Base-by-base conservation (phyloP, 1,284 basidiomycete genomes). In the Puccinia brachypodii region DNA sequence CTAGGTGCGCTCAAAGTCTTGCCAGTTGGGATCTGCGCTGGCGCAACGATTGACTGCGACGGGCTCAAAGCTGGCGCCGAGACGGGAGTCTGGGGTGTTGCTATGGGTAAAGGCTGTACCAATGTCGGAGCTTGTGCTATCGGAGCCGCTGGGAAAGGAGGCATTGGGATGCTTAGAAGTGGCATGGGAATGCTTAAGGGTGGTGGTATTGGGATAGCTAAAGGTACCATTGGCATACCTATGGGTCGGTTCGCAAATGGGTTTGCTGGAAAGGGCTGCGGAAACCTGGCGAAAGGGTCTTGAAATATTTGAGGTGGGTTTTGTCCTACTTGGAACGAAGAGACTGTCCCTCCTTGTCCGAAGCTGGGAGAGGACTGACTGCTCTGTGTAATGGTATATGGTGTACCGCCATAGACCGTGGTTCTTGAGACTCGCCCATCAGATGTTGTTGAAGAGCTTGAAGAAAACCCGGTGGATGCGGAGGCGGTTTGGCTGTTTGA, bases 371-470 rank as follows among this genome's bases (percentile, higher is more conserved):
- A 31, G 28, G 69, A 36, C 14, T 33, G 50, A 28, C 44, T 72
- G 69, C 28, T 72, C 50, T 72, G 69, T 1, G 69, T 72, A 13
- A 72, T 38, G 3, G 69, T 72, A 72, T 72, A 72, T 22, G 69
- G 69, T 7, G 69, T 53, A 44, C 69, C 69, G 16, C 69, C 69
- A 44, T 50, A 72, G 0, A 72, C 50, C 16, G 69, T 72, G 7
- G 69, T 72, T 72, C 50, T 50, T 4, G 42, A 53, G 33, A 53
- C 31, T 16, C 50, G 69, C 13, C 69, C 69, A 53, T 72, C 50
- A 31, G 69, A 22, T 53, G 69, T 72, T n/a, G 69, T 72, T 47
- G 33, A 25, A 9, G 69, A 72, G 50, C 69, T 53, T 0, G 69
- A 25, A 33, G 69, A 72, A 53, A 50, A 72, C 1, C 44, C 42